These are phyloP conservation scores for Stemphylium lycopersici DNA, from an alignment of 2,329 filamentous ascomycete species.

Conservation along the genomic window DNA sequence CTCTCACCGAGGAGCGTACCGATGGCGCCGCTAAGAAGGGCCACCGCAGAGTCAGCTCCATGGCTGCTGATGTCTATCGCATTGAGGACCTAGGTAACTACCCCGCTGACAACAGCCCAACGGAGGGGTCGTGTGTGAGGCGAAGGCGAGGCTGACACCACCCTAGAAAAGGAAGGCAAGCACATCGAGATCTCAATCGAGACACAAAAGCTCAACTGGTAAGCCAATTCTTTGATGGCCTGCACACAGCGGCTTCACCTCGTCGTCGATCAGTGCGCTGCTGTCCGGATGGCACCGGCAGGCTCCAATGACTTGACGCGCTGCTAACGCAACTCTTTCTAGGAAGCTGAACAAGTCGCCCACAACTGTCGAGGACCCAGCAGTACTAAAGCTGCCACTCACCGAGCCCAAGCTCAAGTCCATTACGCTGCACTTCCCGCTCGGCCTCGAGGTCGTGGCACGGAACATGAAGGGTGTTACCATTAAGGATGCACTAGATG, in stretches of 20 bases:
- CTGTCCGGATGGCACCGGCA: slow-evolving; percentile 15
- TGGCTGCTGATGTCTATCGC: slow-evolving; percentile 75
- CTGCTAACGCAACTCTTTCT: slow-evolving; percentile 24
- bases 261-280: slow-evolving; percentile 4
- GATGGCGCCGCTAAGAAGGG: slow-evolving; percentile 69
- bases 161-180: slow-evolving; percentile 72
- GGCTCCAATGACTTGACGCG: background rate
- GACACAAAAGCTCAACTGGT: slow-evolving; percentile 90
- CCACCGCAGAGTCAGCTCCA: slow-evolving; percentile 75
- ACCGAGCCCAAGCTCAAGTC: slow-evolving; percentile 86
- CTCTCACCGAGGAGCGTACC: slow-evolving; percentile 77
- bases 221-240: slow-evolving; percentile 48
- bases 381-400: slow-evolving; percentile 80
- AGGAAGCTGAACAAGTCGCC: slow-evolving; percentile 96
- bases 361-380: slow-evolving; percentile 77
- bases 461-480: slow-evolving; percentile 94
- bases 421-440: slow-evolving; percentile 89
- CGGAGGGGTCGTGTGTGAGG: slow-evolving; percentile 29
- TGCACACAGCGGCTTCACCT: background rate
- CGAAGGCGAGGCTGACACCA: slow-evolving; percentile 43
- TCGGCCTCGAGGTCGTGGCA: slow-evolving; percentile 85
- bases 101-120: slow-evolving; percentile 14
- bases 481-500: slow-evolving; percentile 94
- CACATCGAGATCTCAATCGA: slow-evolving; percentile 77
- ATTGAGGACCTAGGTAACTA: slow-evolving; percentile 83